Evolutionary conservation across 2,329 filamentous ascomycete species (phyloP).

Genomic region (Dactylonectria macrodidyma): DNA sequence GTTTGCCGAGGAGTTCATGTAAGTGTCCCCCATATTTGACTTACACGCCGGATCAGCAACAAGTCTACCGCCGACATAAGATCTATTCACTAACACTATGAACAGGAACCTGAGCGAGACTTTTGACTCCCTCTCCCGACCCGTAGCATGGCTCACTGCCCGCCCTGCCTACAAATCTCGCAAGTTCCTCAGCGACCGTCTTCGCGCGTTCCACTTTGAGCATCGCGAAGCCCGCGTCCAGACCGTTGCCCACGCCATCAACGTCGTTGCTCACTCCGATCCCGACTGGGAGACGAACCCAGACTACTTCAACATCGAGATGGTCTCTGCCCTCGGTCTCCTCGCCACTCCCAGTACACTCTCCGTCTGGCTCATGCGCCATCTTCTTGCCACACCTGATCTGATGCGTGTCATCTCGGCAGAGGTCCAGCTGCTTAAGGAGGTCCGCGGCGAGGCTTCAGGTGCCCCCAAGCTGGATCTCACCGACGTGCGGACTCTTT

Average conservation of each 20-base stretch:
- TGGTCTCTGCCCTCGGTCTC: slow-evolving; percentile 51
- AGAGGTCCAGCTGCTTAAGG: slow-evolving; percentile 42
- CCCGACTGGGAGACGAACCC: slow-evolving; percentile 49
- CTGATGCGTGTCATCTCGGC: slow-evolving; percentile 40
- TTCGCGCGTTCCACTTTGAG: slow-evolving; percentile 45
- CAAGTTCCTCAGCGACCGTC: slow-evolving; percentile 42
- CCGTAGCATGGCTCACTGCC: slow-evolving; percentile 47
- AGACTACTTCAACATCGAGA: slow-evolving; percentile 52
- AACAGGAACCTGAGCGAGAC: slow-evolving; percentile 48
- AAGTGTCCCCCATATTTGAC: slow-evolving; percentile 23
- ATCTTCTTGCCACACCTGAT: slow-evolving; percentile 42
- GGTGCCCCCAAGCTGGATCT: slow-evolving; percentile 39
- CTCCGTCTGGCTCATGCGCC: slow-evolving; percentile 49
- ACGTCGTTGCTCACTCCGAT: slow-evolving; percentile 49
- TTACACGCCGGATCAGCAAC: neutral
- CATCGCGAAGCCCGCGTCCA: slow-evolving; percentile 43
- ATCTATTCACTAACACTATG: slow-evolving; percentile 25
- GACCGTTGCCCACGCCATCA: slow-evolving; percentile 50
- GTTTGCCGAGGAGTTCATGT: slow-evolving; percentile 51
- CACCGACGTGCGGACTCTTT: slow-evolving; percentile 42
- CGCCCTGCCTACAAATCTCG: slow-evolving; percentile 47
- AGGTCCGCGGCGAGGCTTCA: slow-evolving; percentile 26
- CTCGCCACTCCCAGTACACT: slow-evolving; percentile 51
- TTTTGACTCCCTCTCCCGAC: slow-evolving; percentile 49
- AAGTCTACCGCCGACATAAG: neutral